Percentiles rank a stretch among this genome's conserved stretches.
These are phyloP conservation scores for Pythium folliculosum DNA, from an alignment of 352 stramenopile genomes.

Conservation along the genomic window DNA sequence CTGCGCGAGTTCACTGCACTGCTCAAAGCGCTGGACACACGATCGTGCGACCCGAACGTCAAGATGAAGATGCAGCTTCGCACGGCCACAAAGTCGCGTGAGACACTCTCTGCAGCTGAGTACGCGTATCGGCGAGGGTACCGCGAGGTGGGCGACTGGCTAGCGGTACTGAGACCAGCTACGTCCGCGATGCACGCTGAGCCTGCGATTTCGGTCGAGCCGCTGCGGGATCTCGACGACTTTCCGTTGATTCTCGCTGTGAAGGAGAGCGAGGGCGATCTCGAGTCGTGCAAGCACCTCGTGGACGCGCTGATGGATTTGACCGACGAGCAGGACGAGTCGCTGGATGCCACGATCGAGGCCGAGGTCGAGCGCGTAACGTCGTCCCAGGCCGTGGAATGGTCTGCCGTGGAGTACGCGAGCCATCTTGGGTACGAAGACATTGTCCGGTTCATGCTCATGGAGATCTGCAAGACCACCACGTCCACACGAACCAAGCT, in stretches of 20 bases:
- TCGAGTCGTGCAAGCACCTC: not conserved
- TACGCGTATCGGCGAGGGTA: conserved; percentile 6
- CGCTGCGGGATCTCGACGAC: not conserved
- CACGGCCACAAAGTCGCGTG: not conserved
- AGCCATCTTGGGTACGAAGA: conserved; percentile 10
- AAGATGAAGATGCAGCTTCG: not conserved
- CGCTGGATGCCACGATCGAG: conserved; percentile 13
- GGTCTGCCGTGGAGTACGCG: conserved; percentile 13
- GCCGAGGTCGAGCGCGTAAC: not conserved
- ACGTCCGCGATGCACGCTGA: not conserved
- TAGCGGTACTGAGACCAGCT: not conserved
- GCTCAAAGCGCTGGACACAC: not conserved
- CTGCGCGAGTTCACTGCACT: conserved; percentile 5
- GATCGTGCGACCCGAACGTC: not conserved
- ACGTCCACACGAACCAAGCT: not conserved
- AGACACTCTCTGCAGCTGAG: not conserved
- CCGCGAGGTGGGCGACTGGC: not conserved
- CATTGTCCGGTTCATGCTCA: conserved; percentile 9
- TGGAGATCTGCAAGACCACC: not conserved
- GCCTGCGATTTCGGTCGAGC: not conserved
- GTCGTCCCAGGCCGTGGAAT: not conserved
- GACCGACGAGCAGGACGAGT: conserved; percentile 12
- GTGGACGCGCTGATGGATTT: not conserved
- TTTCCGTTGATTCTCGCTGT: conserved; percentile 6
- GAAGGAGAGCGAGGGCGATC: not conserved